These are phyloP conservation scores for Xylariaceae sp. DNA, from an alignment of 2,329 filamentous ascomycete species.

Conservation along the genomic window DNA sequence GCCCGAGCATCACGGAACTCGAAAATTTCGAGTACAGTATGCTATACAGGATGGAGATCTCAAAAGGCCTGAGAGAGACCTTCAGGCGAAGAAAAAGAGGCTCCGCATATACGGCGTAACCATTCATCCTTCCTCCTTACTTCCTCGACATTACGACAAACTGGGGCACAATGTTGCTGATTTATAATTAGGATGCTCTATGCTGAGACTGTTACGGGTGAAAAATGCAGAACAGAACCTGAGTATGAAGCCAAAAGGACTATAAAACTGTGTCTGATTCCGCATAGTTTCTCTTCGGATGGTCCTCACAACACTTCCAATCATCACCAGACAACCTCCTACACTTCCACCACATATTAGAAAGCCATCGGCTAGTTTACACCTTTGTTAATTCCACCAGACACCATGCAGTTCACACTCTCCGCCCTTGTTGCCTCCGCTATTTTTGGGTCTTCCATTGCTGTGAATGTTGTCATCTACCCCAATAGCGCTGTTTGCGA, in stretches of 20 bases:
- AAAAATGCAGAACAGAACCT: background rate
- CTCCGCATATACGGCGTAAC: no score
- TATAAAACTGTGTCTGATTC: background rate
- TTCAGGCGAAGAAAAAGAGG: background rate
- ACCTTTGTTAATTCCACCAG: background rate
- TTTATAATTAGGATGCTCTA: background rate
- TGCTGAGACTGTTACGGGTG: background rate
- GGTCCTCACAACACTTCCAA: background rate
- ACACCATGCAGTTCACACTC: background rate
- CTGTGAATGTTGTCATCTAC: background rate
- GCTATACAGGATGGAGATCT: background rate
- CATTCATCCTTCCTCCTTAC: no score
- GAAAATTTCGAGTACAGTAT: background rate
- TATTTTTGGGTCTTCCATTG: background rate
- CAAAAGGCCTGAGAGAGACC: background rate
- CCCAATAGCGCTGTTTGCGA: background rate
- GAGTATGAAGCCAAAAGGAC: background rate
- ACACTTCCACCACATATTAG: background rate
- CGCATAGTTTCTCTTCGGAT: background rate
- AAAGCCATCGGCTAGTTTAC: background rate
- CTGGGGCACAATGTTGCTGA: background rate
- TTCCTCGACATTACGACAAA: background rate
- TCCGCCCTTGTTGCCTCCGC: background rate
- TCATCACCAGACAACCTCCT: background rate
- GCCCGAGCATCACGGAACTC: background rate